These are phyloP conservation scores for Neoascochyta sp. DNA, from an alignment of 2,329 filamentous ascomycete genomes.

Conservation along the genomic window DNA sequence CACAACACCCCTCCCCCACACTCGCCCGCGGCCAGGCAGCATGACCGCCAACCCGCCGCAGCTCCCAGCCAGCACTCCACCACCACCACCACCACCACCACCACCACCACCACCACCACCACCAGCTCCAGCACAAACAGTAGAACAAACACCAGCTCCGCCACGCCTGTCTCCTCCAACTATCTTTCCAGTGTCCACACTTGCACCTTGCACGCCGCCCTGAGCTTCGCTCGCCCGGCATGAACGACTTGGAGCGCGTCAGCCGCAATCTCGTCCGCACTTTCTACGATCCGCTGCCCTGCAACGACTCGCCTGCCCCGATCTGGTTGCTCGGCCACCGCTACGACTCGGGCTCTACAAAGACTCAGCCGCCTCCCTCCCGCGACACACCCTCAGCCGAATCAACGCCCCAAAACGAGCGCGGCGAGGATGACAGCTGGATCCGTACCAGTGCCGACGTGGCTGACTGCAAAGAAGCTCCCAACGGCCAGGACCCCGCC, in stretches of 20 bases:
- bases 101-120: conserved; percentile 2
- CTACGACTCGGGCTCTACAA: conserved; percentile 53
- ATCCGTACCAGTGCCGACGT: conserved; percentile 67
- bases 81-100: conserved; percentile 12
- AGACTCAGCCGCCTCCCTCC: conserved; percentile 20
- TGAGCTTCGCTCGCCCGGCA: no score
- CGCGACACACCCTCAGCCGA: conserved; percentile 16
- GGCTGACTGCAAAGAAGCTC: conserved; percentile 60
- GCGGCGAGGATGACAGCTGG: conserved; percentile 47
- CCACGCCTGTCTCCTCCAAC: background rate
- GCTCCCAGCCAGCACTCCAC: conserved; percentile 10
- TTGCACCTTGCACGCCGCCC: conserved; percentile 4
- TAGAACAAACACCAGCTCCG: background rate
- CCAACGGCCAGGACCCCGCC: conserved; percentile 33
- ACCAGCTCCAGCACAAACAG: no score
- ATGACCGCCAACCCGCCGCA: conserved; percentile 5
- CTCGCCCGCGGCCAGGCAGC: conserved; percentile 7
- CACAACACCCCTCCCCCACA: conserved; percentile 6
- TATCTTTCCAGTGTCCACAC: conserved; percentile 1
- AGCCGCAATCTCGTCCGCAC: conserved; percentile 78
- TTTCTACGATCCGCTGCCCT: conserved; percentile 87
- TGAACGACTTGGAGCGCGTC: conserved; percentile 71
- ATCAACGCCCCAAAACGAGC: conserved; percentile 22
- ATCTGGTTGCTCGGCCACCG: conserved; percentile 78
- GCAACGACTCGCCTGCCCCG: conserved; percentile 67